phyloP scores from a whole-genome alignment of 176 grass and related monocot genomes.

The Zea mays region DNA sequence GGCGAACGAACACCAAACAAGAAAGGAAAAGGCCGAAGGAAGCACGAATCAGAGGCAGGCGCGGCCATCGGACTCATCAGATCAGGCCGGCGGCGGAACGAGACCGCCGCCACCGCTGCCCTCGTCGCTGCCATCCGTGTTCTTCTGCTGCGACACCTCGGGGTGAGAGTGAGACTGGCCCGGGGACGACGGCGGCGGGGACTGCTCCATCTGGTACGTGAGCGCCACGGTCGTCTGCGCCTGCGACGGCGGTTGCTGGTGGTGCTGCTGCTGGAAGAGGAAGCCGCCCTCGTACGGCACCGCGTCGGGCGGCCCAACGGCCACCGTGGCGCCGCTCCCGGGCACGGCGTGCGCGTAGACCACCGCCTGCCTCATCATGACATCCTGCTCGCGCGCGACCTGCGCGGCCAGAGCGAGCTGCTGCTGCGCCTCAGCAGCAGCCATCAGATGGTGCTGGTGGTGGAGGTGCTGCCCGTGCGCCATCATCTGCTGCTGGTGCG shows the following conservation, averaged over 20 bases:
- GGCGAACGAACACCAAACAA: conserved; percentile 33
- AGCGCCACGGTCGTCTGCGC: conserved; percentile 26
- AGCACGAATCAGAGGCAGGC: not conserved
- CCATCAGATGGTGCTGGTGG: conserved; percentile 47
- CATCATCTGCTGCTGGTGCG: conserved; percentile 43
- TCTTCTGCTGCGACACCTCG: conserved; percentile 37
- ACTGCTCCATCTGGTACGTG: conserved; percentile 42
- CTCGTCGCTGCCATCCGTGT: conserved; percentile 47
- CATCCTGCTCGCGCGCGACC: conserved; percentile 46
- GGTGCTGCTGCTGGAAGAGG: conserved; percentile 39
- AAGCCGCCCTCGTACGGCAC: conserved; percentile 32
- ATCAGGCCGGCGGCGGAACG: conserved; percentile 30
- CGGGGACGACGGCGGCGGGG: conserved; percentile 49
- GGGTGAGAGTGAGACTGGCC: conserved; percentile 47
- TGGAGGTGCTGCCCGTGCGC: conserved; percentile 29
- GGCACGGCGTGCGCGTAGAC: conserved; percentile 29
- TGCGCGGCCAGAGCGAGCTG: conserved; percentile 39
- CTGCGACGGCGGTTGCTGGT: conserved; percentile 3
- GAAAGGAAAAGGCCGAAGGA: not conserved
- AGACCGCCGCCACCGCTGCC: conserved; percentile 26
- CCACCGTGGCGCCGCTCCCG: conserved; percentile 30
- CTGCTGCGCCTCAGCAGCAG: conserved; percentile 43
- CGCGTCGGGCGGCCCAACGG: conserved; percentile 31
- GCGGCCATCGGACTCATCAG: not conserved
- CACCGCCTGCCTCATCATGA: conserved; percentile 33